phyloP scores from a whole-genome alignment of 805 yeast species.

The Candida dajiaensis region DNA sequence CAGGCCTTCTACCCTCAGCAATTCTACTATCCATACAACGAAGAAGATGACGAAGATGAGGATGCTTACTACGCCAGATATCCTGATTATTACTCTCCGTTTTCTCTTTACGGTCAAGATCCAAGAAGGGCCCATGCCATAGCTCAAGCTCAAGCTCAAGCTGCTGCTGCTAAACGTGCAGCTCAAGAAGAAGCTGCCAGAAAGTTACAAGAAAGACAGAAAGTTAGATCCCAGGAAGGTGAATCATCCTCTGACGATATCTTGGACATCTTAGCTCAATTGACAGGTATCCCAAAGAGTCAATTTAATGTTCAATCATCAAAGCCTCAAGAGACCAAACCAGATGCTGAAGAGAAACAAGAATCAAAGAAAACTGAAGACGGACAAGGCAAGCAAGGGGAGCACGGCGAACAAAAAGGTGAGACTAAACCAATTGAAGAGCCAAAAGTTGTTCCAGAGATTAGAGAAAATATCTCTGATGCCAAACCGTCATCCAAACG shows the following conservation, averaged over 20 bases:
- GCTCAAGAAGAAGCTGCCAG: not conserved
- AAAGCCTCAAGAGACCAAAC: not conserved
- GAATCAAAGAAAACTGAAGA: not conserved
- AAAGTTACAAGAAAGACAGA: not conserved
- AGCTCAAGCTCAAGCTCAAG: not conserved
- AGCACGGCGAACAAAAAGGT: not conserved
- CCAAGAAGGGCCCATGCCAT: not conserved
- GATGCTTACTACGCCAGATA: conserved; percentile 4
- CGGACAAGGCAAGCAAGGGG: not conserved
- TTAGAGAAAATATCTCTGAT: conserved; percentile 2
- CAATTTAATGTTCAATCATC: not conserved
- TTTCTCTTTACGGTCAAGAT: not conserved
- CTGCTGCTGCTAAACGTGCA: not conserved
- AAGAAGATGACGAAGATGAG: conserved; percentile 9
- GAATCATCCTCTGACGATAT: not conserved
- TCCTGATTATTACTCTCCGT: conserved; percentile 4
- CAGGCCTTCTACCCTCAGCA: not conserved
- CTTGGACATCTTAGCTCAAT: not conserved
- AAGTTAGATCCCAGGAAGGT: not conserved
- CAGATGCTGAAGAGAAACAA: not conserved
- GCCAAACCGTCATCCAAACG: conserved; percentile 8
- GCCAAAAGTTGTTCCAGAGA: not conserved
- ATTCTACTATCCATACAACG: conserved; percentile 1
- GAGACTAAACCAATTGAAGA: conserved; percentile 1
- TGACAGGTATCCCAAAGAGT: not conserved